These are phyloP conservation scores for Drosera capensis DNA, from an alignment of 148 eudicot species.

Conservation along the genomic window DNA sequence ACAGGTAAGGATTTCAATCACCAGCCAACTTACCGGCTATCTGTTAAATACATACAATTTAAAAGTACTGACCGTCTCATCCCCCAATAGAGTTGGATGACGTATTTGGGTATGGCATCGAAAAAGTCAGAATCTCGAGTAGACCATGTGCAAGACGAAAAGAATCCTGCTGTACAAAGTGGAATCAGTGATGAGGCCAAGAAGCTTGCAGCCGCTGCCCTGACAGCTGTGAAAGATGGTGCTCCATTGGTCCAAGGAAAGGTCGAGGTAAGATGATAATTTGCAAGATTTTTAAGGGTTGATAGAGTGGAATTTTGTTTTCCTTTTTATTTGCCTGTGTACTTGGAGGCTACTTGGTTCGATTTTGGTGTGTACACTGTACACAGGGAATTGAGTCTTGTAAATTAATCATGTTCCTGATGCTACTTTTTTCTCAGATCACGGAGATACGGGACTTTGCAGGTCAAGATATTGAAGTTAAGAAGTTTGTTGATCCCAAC, in stretches of 20 bases:
- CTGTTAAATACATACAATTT: background rate
- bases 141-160: conserved; percentile 10
- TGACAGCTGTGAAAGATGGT: conserved; percentile 63
- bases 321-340: conserved; percentile 22
- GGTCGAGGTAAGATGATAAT: conserved; percentile 44
- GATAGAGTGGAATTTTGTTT: background rate
- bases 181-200: conserved; percentile 56
- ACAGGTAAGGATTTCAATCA: conserved; percentile 18
- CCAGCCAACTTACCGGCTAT: background rate
- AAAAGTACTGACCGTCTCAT: background rate
- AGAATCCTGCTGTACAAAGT: conserved; percentile 19
- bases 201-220: conserved; percentile 83
- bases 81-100: conserved; percentile 59
- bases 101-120: conserved; percentile 43
- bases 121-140: conserved; percentile 26
- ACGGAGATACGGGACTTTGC: conserved; percentile 84
- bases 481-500: conserved; percentile 53
- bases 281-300: too few relatives aligned
- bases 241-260: conserved; percentile 44
- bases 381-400: too few relatives aligned
- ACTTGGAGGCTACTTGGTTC: background rate
- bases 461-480: conserved; percentile 66
- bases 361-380: background rate
- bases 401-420: background rate
- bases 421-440: conserved; percentile 48